These are phyloP conservation scores for Byssothecium circinans DNA, from an alignment of 2,329 filamentous ascomycete genomes.

Conservation along the genomic window DNA sequence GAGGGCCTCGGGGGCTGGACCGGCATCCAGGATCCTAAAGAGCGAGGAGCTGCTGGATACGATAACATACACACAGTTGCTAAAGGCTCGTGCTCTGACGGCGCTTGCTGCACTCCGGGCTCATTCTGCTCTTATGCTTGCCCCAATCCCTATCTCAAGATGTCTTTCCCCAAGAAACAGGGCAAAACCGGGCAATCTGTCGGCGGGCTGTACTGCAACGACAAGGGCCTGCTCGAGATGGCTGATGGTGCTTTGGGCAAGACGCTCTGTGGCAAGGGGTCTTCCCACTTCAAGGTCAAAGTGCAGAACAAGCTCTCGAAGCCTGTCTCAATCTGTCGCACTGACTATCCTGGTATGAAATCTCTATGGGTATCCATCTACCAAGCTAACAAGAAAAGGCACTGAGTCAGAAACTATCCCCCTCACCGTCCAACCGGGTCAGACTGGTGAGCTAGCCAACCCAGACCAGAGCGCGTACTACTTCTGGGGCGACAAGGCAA, in stretches of 20 bases:
- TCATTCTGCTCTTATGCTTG: slow-evolving; percentile 91
- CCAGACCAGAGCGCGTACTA: slow-evolving; percentile 74
- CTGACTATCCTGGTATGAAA: slow-evolving; percentile 81
- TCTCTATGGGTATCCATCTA: neutral
- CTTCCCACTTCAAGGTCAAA: slow-evolving; percentile 63
- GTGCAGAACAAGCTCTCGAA: slow-evolving; percentile 73
- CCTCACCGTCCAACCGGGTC: slow-evolving; percentile 63
- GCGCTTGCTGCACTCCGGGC: slow-evolving; percentile 61
- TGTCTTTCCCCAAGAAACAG: slow-evolving; percentile 82
- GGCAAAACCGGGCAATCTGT: slow-evolving; percentile 80
- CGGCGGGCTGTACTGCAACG: slow-evolving; percentile 81
- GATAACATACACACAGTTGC: slow-evolving; percentile 66
- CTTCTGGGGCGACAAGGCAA: slow-evolving; percentile 70
- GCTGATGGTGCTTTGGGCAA: slow-evolving; percentile 54
- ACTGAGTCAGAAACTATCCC: slow-evolving; percentile 87
- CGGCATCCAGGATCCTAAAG: slow-evolving; percentile 66
- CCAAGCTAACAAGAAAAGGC: slow-evolving; percentile 41
- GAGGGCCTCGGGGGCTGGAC: slow-evolving; percentile 74
- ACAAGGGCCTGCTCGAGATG: slow-evolving; percentile 78
- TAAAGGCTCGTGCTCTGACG: slow-evolving; percentile 58
- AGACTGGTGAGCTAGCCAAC: slow-evolving; percentile 68
- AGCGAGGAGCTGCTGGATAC: slow-evolving; percentile 44
- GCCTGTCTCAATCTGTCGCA: slow-evolving; percentile 80
- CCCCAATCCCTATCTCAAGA: slow-evolving; percentile 87
- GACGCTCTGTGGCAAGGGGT: slow-evolving; percentile 74